Conservation (phyloP, 1,284 basidiomycete genomes). For the Moesziomyces globuligerus region DNA sequence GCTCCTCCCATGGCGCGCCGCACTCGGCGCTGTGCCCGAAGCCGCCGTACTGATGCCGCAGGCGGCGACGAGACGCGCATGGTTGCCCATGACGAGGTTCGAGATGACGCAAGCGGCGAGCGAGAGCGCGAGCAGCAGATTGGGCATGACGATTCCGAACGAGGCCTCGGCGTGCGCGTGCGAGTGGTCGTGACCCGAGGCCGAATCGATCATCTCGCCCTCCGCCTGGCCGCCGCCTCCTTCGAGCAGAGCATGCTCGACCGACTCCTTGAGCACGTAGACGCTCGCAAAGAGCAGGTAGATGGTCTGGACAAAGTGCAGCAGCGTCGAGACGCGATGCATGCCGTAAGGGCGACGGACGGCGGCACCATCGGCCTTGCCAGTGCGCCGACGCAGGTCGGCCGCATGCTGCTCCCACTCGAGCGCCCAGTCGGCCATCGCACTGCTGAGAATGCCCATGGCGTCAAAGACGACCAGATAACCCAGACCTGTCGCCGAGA, state of each 20-base stretch:
- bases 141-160: slow-evolving; percentile 52
- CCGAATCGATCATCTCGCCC: slow-evolving; percentile 23
- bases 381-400: slow-evolving; percentile 24
- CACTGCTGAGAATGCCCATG: slow-evolving; percentile 54
- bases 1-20: slow-evolving; percentile 38
- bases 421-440: slow-evolving; percentile 39
- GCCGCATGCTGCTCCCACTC: slow-evolving; percentile 43
- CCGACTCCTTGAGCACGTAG: slow-evolving; percentile 91
- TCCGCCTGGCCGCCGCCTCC: slow-evolving; percentile 15
- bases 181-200: slow-evolving; percentile 40
- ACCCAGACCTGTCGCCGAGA: slow-evolving; percentile 87
- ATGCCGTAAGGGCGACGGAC: slow-evolving; percentile 71
- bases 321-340: slow-evolving; percentile 78
- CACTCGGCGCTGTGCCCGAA: slow-evolving; percentile 30
- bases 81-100: slow-evolving; percentile 61
- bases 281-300: slow-evolving; percentile 90
- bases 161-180: slow-evolving; percentile 51
- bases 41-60: slow-evolving; percentile 63
- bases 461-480: slow-evolving; percentile 97
- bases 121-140: slow-evolving; percentile 40
- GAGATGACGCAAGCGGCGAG: slow-evolving; percentile 48
- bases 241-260: slow-evolving; percentile 69
- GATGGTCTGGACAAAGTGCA: slow-evolving; percentile 86
- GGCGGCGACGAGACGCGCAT: slow-evolving; percentile 59
- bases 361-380: slow-evolving; percentile 23